Evolutionary conservation across 2,329 filamentous ascomycete genomes (phyloP), one percentile per base, ranked within the genome.

Genomic region (Achaetomium macrosporum): DNA sequence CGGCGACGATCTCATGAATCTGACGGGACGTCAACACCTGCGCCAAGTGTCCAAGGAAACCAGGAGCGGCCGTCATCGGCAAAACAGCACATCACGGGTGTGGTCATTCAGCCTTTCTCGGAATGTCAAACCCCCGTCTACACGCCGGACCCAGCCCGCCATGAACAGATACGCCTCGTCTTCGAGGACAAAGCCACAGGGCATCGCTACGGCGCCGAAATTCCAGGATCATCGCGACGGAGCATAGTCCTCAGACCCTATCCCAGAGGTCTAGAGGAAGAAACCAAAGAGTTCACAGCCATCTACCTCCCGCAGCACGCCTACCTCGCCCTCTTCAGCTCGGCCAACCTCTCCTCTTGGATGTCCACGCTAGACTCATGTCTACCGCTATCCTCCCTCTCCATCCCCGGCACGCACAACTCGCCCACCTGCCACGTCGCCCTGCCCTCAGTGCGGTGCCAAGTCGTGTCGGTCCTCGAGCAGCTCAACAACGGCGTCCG

Each of bases 381-480:
- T 17, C 85, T 82, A 47, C 83, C 89, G 1, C 75, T 97, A 5
- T 87, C 88, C 1, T 79, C 85, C 2, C 81, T 99, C 46, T 93
- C 87, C 46, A 93, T 97, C 57, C 93, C 93, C 0, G 93, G 93
- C 58, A 96, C 93, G 0, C 93, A 99, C 75, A 97, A 99, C 72
- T 89, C 88, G 16, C 89, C 93, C 7, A 95, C 91, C 10, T 86
- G 82, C 71, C 79, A 95, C 74, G 79, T 82, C 45, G 91, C 93
- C 12, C 79, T 96, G 5, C 93, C 93, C 1, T 95, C 90, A 1
- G 93, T 97, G 36, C 87, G 93, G 37, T 97, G 93, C 70, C 93
- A 99, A 72, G 85, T 88, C 33, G 89, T 91, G 16, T 76, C 81
- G 56, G 78, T 95, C 5, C 75, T 77, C 45, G 82, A 85, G 49